These are phyloP conservation scores for Trichoderma atrobrunneum DNA, from an alignment of 2,329 filamentous ascomycete genomes.

Conservation along the genomic window DNA sequence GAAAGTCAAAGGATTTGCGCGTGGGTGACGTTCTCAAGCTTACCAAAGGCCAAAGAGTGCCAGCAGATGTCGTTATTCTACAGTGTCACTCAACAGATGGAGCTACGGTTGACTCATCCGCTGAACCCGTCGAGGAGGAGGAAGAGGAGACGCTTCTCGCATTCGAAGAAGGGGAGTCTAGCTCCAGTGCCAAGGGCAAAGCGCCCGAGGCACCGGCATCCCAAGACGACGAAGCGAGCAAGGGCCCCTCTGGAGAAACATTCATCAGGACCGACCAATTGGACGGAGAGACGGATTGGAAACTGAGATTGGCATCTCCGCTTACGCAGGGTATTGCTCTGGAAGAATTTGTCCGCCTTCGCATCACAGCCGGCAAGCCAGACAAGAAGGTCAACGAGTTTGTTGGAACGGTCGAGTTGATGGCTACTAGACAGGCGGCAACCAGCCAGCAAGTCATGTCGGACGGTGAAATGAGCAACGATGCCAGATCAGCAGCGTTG, in stretches of 20 bases:
- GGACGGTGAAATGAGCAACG: slow-evolving; percentile 33
- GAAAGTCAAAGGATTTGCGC: slow-evolving; percentile 82
- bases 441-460: slow-evolving; percentile 42
- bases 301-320: slow-evolving; percentile 81
- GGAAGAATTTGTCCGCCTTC: slow-evolving; percentile 66
- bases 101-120: slow-evolving; percentile 27
- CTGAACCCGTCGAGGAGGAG: slow-evolving; percentile 35
- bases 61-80: slow-evolving; percentile 89
- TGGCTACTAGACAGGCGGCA: slow-evolving; percentile 52
- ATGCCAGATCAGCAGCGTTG: slow-evolving; percentile 64
- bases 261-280: slow-evolving; percentile 97
- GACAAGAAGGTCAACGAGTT: slow-evolving; percentile 96
- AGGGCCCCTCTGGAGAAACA: slow-evolving; percentile 69
- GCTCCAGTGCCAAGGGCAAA: slow-evolving; percentile 35
- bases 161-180: slow-evolving; percentile 37
- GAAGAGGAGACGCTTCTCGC: slow-evolving; percentile 42
- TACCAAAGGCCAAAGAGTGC: slow-evolving; percentile 86
- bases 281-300: slow-evolving; percentile 98
- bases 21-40: slow-evolving; percentile 96
- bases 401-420: slow-evolving; percentile 78
- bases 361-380: slow-evolving; percentile 81
- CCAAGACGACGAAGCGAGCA: slow-evolving; percentile 32
- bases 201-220: slow-evolving; percentile 30
- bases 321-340: slow-evolving; percentile 76
- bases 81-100: slow-evolving; percentile 70